These are phyloP conservation scores for Neurospora cerealis DNA, from an alignment of 495 filamentous ascomycete genomes.

Conservation along the genomic window DNA sequence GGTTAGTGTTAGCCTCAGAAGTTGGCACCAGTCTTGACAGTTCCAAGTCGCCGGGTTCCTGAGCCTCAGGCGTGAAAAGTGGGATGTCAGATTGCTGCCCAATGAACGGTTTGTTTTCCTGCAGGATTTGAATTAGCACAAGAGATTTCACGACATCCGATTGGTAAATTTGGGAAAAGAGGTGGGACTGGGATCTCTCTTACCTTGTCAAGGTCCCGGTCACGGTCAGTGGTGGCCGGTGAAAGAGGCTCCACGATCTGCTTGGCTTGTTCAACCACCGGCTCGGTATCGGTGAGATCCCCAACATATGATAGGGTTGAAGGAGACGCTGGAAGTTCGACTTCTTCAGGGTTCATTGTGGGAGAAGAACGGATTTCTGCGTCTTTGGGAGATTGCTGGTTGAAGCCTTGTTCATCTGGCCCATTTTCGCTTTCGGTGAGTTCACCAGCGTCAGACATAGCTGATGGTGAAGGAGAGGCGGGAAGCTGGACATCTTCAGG, in stretches of 20 bases:
- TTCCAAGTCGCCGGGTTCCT: background rate
- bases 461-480: background rate
- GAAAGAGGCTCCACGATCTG: background rate
- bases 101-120: background rate
- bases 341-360: background rate
- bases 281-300: background rate
- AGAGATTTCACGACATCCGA: background rate
- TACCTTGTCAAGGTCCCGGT: background rate
- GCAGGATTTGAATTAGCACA: background rate
- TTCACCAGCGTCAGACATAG: background rate
- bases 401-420: background rate
- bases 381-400: background rate
- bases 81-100: background rate
- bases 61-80: background rate
- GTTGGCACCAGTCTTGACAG: background rate
- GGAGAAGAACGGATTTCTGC: background rate
- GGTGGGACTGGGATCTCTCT: background rate
- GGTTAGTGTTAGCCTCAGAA: background rate
- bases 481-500: background rate
- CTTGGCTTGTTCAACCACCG: background rate
- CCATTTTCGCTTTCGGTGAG: background rate
- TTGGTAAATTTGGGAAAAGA: background rate
- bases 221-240: background rate
- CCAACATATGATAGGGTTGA: background rate
- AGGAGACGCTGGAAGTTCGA: background rate